These are phyloP conservation scores for Massospora cicadina DNA, from an alignment of 371 early-diverging fungal species.

Conservation along the genomic window DNA sequence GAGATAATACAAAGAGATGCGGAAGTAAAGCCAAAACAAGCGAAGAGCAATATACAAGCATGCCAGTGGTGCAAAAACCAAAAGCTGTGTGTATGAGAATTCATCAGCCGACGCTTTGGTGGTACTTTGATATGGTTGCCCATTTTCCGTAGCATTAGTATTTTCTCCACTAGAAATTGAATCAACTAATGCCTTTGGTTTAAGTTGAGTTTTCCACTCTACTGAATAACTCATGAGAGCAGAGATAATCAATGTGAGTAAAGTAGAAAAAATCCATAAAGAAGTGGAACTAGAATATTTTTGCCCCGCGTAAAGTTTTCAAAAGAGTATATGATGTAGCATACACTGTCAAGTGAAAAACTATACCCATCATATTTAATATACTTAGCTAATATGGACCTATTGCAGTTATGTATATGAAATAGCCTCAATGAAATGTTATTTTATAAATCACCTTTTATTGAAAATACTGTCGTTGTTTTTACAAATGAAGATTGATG, in stretches of 20 bases:
- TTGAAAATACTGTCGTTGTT: too few species aligned
- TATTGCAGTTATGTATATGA: too few species aligned
- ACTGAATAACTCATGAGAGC: neutral
- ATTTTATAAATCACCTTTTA: too few species aligned
- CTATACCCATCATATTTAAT: too few species aligned
- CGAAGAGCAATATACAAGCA: neutral
- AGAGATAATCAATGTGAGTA: neutral
- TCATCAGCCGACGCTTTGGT: neutral
- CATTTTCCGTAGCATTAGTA: too few species aligned
- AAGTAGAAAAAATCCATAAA: neutral
- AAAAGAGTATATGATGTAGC: too few species aligned
- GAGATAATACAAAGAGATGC: neutral
- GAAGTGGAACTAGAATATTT: neutral
- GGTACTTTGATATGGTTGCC: too few species aligned
- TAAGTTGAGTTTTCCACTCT: neutral
- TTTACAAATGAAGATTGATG: too few species aligned
- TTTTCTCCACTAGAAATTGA: too few species aligned
- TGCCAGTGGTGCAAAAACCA: neutral
- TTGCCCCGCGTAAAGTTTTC: neutral
- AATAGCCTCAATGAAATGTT: too few species aligned
- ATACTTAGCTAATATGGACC: too few species aligned
- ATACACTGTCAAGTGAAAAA: too few species aligned
- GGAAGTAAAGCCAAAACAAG: neutral
- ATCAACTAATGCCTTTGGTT: neutral
- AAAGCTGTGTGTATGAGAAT: neutral